Base-by-base conservation (phyloP, 2,329 filamentous ascomycete species). In the Botrytis deweyae region DNA sequence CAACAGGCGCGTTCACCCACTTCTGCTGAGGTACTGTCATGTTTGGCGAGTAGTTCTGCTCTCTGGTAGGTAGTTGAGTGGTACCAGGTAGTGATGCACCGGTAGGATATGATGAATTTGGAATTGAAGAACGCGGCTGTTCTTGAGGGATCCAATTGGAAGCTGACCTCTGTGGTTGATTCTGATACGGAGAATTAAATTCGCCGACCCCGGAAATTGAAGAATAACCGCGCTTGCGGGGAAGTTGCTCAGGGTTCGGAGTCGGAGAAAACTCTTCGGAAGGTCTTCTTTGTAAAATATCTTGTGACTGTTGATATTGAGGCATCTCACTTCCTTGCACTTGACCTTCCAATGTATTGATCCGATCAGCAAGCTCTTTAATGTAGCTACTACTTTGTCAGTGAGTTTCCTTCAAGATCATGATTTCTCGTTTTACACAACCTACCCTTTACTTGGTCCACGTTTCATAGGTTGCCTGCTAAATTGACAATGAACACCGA, bases 401-500 rank as follows among this genome's bases (percentile, higher is more conserved):
- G 75, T 78, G 62, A 77, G 55, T 68, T 44, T 73, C 16, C 72
- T 76, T 78, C 6, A 4, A 70, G 55, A 49, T 44, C 49, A 29
- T 42, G 40, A 6, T 22, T 65, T 42, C n/a, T 33, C 46, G 12
- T 14, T 64, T n/a, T 20, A 14, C 40, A 70, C 18, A 29, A 76
- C 84, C 79, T 87, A 93, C 87, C 94, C 94, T 87, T 97, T 97
- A 80, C 92, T 96, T 4, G 94, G 94, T 2, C 94, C 94, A 75
- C 93, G 88, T 83, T 96, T 97, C 86, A 96, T 93, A 1, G 93
- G 94, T 72, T 96, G 91, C 69, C 94, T 89, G 82, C 93, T 97
- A 81, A 97, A 97, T 33, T 94, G 87, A 83, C 94, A 97, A 36
- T 86, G 85, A n/a, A 90, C 88, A n/a, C 88, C 88, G 12, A 93